Percentiles rank a stretch among this genome's conserved stretches.
Evolutionary conservation across 768 basidiomycete genomes (phyloP).

Genomic region (Termitomyces bulborhizus): DNA sequence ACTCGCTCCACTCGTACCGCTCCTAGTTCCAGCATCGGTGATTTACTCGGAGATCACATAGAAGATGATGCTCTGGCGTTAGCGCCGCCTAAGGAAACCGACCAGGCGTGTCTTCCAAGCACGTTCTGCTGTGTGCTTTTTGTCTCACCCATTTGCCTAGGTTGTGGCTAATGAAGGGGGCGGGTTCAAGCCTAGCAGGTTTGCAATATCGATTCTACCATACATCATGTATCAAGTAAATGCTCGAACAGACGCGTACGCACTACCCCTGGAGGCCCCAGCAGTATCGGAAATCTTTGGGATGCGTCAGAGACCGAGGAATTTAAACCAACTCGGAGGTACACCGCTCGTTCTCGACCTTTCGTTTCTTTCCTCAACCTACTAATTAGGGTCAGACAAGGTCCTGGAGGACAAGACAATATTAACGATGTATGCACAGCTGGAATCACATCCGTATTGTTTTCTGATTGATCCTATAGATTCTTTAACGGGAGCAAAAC

Average conservation of each 20-base stretch:
- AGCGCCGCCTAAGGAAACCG: slow-evolving; percentile 39
- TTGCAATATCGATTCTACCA: slow-evolving; percentile 2
- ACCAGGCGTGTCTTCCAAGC: background rate
- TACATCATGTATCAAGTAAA: background rate
- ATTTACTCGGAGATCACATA: slow-evolving; percentile 42
- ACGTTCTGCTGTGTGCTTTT: background rate
- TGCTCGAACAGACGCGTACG: slow-evolving; percentile 32
- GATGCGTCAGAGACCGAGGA: slow-evolving; percentile 34
- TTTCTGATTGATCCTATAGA: slow-evolving; percentile 8
- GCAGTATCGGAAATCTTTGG: slow-evolving; percentile 42
- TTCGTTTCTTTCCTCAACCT: background rate
- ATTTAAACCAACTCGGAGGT: slow-evolving; percentile 72
- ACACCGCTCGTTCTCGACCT: slow-evolving; percentile 2
- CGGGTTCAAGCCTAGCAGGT: slow-evolving; percentile 45
- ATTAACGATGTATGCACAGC: slow-evolving; percentile 34
- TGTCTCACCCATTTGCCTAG: background rate
- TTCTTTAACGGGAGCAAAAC: slow-evolving; percentile 12
- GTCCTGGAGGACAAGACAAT: slow-evolving; percentile 61
- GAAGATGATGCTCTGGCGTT: slow-evolving; percentile 52
- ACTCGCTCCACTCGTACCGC: slow-evolving; percentile 50
- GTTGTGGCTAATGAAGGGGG: slow-evolving; percentile 22
- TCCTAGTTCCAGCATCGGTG: slow-evolving; percentile 45
- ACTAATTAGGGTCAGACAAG: slow-evolving; percentile 52
- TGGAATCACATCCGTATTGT: background rate
- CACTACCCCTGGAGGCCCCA: slow-evolving; percentile 38